These are phyloP conservation scores for Leccinum subgranulosum DNA, from an alignment of 768 basidiomycete genomes.

Conservation along the genomic window DNA sequence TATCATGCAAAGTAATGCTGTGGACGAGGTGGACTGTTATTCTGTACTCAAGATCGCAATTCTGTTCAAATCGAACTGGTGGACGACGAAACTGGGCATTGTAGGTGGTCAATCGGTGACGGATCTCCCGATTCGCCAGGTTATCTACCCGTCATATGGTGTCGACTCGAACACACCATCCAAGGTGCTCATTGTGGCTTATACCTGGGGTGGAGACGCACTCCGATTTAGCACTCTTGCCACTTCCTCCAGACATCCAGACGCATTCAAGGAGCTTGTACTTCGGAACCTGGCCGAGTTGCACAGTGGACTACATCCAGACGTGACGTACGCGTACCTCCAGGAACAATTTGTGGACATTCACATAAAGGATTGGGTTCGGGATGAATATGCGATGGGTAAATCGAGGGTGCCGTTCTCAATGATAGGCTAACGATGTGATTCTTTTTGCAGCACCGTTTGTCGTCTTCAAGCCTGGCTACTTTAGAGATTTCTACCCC, in stretches of 20 bases:
- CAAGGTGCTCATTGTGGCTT: conserved; percentile 9
- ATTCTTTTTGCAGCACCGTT: conserved; percentile 30
- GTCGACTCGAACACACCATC: conserved; percentile 7
- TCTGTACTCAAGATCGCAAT: conserved; percentile 2
- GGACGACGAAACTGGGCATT: conserved; percentile 10
- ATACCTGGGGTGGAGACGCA: background rate
- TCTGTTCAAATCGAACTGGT: conserved; percentile 14
- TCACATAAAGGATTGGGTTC: conserved; percentile 33
- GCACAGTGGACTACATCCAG: background rate
- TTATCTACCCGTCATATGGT: conserved; percentile 10
- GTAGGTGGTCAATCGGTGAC: conserved; percentile 11
- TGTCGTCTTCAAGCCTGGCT: conserved; percentile 38
- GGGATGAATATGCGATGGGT: conserved; percentile 36
- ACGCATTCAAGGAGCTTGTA: background rate
- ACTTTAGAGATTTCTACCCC: conserved; percentile 32
- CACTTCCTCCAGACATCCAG: background rate
- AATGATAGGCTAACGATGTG: background rate
- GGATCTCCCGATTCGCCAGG: conserved; percentile 4
- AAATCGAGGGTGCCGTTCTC: background rate
- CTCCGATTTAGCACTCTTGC: background rate
- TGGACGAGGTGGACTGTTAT: background rate
- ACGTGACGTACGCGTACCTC: conserved; percentile 4
- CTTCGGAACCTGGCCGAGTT: conserved; percentile 1
- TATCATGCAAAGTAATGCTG: conserved; percentile 6
- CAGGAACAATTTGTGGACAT: conserved; percentile 10